Conservation (phyloP, 2,329 filamentous ascomycete genomes). For the Pseudocercospora eumusae region DNA sequence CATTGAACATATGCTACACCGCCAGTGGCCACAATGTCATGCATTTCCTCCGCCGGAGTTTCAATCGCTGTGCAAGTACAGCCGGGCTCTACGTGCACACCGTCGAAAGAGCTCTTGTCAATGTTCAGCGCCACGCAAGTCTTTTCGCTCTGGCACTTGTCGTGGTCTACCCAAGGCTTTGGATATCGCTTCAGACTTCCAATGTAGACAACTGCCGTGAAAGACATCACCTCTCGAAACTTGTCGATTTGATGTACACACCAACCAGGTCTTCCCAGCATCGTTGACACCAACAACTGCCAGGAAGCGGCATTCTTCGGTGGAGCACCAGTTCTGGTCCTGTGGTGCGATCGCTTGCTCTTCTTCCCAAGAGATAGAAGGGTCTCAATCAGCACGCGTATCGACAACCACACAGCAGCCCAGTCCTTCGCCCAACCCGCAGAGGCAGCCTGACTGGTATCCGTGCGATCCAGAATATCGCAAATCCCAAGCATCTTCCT, state of each 20-base stretch:
- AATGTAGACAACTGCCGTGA: not conserved
- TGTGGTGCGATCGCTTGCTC: not conserved
- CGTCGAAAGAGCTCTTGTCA: not conserved
- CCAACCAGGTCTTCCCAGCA: not conserved
- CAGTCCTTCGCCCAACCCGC: slow-evolving; percentile 1
- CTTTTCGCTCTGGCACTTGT: not conserved
- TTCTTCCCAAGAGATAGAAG: not conserved
- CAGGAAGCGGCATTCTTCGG: slow-evolving; percentile 1
- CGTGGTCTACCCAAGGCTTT: not conserved
- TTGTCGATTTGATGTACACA: slow-evolving; percentile 4
- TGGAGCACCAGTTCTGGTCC: not conserved
- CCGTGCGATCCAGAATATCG: slow-evolving; percentile 1
- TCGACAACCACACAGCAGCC: slow-evolving; percentile 6
- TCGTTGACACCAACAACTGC: slow-evolving; percentile 4
- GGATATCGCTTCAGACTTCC: slow-evolving; percentile 1
- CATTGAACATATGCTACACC: slow-evolving; percentile 7
- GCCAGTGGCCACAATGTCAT: not conserved
- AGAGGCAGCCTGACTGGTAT: not conserved
- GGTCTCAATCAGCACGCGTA: not conserved
- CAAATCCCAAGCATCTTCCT: slow-evolving; percentile 8
- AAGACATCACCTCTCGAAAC: slow-evolving; percentile 1
- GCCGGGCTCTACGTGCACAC: not conserved
- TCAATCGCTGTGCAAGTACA: not conserved
- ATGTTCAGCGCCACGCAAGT: slow-evolving; percentile 4
- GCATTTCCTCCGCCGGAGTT: not conserved